Evolutionary conservation across 2,329 filamentous ascomycete species (phyloP).

Genomic region (Huntiella omanensis): DNA sequence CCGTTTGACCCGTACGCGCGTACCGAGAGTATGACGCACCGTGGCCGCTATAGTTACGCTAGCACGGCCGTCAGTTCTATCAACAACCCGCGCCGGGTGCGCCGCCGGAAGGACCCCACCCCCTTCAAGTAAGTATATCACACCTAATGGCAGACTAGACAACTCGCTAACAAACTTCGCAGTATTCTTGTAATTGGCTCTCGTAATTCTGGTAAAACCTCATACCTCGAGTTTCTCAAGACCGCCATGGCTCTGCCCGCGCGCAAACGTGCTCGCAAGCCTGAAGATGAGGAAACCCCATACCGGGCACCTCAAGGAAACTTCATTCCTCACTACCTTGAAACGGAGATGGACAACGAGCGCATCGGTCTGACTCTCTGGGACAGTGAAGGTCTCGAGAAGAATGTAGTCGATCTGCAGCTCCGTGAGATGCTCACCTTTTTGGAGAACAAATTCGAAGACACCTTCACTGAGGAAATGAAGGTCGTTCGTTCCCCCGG

Average conservation of each 20-base stretch:
- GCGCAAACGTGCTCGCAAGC: slow-evolving; percentile 47
- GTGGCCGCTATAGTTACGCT: slow-evolving; percentile 89
- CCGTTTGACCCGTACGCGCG: slow-evolving; percentile 61
- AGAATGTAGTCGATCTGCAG: slow-evolving; percentile 86
- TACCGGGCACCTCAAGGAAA: slow-evolving; percentile 38
- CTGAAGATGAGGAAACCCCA: slow-evolving; percentile 39
- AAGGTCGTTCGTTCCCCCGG: slow-evolving; percentile 89
- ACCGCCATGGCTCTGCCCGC: slow-evolving; percentile 66
- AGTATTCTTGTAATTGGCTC: slow-evolving; percentile 85
- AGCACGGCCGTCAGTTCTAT: slow-evolving; percentile 79
- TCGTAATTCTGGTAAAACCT: slow-evolving; percentile 79
- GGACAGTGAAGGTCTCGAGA: slow-evolving; percentile 91
- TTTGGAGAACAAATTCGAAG: slow-evolving; percentile 94
- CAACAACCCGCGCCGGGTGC: slow-evolving; percentile 79
- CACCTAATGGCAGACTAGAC: not conserved
- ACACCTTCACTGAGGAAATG: slow-evolving; percentile 93
- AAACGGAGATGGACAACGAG: slow-evolving; percentile 86
- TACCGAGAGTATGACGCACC: slow-evolving; percentile 89
- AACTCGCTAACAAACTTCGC: slow-evolving; percentile 3
- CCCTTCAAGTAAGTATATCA: slow-evolving; percentile 82
- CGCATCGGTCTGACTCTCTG: slow-evolving; percentile 83
- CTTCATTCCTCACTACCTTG: slow-evolving; percentile 76
- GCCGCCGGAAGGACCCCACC: slow-evolving; percentile 90
- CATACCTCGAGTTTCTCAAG: slow-evolving; percentile 89
- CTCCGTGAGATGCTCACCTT: slow-evolving; percentile 80